phyloP scores from a whole-genome alignment of 2,329 filamentous ascomycete genomes.

The Cadophora luteo-olivacea region DNA sequence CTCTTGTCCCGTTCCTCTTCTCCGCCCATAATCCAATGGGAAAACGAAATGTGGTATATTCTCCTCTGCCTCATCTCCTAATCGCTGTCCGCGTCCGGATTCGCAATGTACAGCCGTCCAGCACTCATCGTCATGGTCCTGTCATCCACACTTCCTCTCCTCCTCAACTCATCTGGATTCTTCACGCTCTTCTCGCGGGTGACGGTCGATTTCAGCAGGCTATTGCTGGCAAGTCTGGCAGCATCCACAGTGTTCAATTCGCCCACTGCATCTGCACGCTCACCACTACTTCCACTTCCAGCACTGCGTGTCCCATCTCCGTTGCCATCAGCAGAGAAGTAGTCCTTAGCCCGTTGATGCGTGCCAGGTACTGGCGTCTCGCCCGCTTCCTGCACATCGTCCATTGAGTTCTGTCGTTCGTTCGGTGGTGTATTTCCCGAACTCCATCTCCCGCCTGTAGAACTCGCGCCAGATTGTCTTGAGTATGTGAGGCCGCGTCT shows the following conservation, averaged over 20 bases:
- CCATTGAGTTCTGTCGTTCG: slow-evolving; percentile 41
- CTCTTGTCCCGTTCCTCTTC: background rate
- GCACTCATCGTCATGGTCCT: slow-evolving; percentile 68
- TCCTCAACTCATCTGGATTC: slow-evolving; percentile 73
- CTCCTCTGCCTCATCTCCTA: slow-evolving; percentile 29
- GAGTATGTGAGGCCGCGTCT: slow-evolving; percentile 49
- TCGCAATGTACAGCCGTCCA: slow-evolving; percentile 82
- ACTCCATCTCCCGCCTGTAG: slow-evolving; percentile 49
- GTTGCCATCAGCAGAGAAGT: slow-evolving; percentile 37
- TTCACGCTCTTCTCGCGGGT: slow-evolving; percentile 71
- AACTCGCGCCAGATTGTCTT: slow-evolving; percentile 47
- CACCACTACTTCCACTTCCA: slow-evolving; percentile 47
- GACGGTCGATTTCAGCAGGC: slow-evolving; percentile 61
- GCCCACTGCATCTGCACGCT: slow-evolving; percentile 65
- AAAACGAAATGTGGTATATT: slow-evolving; percentile 29
- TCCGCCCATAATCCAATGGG: background rate
- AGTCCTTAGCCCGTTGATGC: slow-evolving; percentile 33
- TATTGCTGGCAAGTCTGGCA: slow-evolving; percentile 63
- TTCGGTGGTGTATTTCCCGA: slow-evolving; percentile 52
- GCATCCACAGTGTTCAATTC: slow-evolving; percentile 54
- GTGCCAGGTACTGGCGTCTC: slow-evolving; percentile 39
- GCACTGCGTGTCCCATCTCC: slow-evolving; percentile 39
- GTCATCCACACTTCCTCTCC: slow-evolving; percentile 85
- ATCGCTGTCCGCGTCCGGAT: slow-evolving; percentile 65
- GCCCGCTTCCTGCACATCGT: slow-evolving; percentile 36